Evolutionary conservation across 768 basidiomycete genomes (phyloP).

Genomic region (Galerina sulciceps): DNA sequence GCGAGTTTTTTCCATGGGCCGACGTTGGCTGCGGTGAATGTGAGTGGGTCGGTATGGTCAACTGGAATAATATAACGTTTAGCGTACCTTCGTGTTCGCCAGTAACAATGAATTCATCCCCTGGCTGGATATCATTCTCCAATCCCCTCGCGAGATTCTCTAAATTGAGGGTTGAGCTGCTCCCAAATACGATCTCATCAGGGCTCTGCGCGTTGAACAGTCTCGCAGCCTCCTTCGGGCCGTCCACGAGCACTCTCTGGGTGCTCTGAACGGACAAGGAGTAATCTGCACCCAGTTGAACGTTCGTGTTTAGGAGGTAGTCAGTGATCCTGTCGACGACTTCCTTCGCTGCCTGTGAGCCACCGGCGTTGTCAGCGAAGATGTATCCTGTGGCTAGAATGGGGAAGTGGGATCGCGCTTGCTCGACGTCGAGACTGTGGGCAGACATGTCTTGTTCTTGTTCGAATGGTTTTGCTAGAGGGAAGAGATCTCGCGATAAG

Average conservation of each 20-base stretch:
- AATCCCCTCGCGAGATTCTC: slow-evolving; percentile 72
- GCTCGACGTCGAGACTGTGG: slow-evolving; percentile 40
- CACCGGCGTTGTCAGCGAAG: slow-evolving; percentile 80
- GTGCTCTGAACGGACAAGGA: slow-evolving; percentile 58
- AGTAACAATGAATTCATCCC: slow-evolving; percentile 80
- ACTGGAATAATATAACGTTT: neutral
- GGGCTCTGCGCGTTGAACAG: slow-evolving; percentile 67
- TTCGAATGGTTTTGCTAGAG: too few species aligned
- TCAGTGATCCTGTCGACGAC: slow-evolving; percentile 66
- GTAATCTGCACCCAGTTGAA: slow-evolving; percentile 75
- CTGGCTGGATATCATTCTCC: slow-evolving; percentile 53
- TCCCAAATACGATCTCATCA: slow-evolving; percentile 69
- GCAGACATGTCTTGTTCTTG: neutral
- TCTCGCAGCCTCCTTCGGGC: slow-evolving; percentile 52
- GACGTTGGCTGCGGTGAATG: slow-evolving; percentile 59
- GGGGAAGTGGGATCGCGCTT: slow-evolving; percentile 66
- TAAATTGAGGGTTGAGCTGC: slow-evolving; percentile 68
- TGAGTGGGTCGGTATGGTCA: neutral
- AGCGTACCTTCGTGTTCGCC: slow-evolving; percentile 75
- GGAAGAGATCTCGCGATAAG: too few species aligned
- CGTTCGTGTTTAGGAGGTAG: slow-evolving; percentile 75
- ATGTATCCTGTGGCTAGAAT: slow-evolving; percentile 61
- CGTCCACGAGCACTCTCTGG: slow-evolving; percentile 49
- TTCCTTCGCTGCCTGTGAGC: slow-evolving; percentile 61
- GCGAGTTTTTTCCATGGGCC: slow-evolving; percentile 82